Percentiles rank a stretch among this genome's conserved stretches.
phyloP scores from a whole-genome alignment of 441 rosid species.

The Pelargonium citronellum region DNA sequence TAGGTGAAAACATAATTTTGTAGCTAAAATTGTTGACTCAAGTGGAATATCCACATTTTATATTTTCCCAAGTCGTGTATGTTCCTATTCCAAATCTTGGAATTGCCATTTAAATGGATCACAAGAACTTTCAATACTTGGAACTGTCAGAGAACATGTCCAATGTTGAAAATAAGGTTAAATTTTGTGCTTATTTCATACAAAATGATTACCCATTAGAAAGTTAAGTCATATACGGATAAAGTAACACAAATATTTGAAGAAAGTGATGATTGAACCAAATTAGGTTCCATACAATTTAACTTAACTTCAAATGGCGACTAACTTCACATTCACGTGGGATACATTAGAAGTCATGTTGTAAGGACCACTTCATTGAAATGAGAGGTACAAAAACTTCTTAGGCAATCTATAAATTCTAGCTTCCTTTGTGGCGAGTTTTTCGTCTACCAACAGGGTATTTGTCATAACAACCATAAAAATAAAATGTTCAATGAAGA shows the following conservation, averaged over 20 bases:
- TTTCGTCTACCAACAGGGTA: neutral
- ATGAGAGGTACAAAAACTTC: neutral
- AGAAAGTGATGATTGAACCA: too few species aligned
- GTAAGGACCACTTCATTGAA: too few species aligned
- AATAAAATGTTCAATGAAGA: neutral
- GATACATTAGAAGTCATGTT: too few species aligned
- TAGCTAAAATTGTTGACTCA: conserved; percentile 16
- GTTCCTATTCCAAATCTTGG: neutral
- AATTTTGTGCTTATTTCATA: too few species aligned
- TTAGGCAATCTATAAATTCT: neutral
- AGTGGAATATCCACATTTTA: conserved; percentile 17
- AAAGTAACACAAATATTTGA: too few species aligned
- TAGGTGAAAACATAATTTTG: conserved; percentile 25
- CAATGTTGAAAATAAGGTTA: too few species aligned
- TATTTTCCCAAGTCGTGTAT: neutral
- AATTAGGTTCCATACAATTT: too few species aligned
- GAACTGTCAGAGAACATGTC: too few species aligned
- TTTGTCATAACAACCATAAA: neutral
- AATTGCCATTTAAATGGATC: neutral
- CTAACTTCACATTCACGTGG: too few species aligned
- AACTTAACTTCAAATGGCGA: too few species aligned
- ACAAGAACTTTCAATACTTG: neutral
- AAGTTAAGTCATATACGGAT: too few species aligned
- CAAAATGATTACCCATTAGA: too few species aligned
- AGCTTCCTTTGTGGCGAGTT: neutral